These are phyloP conservation scores for Marchantia paleacea DNA, from an alignment of 225 moss, liverwort and hornwort genomes.

Conservation along the genomic window DNA sequence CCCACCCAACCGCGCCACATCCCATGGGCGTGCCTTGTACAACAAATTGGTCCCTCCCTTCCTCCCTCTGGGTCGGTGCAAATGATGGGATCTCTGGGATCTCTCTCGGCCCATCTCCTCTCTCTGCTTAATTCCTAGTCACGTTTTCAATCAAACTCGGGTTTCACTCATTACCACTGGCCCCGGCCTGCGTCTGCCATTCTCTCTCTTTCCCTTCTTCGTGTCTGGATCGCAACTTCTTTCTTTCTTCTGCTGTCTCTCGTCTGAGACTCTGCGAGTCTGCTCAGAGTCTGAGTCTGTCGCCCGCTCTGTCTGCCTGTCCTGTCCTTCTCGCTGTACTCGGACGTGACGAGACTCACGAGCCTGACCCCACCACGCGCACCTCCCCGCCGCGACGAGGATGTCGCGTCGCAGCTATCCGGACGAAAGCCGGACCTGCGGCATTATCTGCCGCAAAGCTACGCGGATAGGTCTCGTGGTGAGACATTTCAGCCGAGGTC, in stretches of 20 bases:
- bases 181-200: not conserved
- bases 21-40: not conserved
- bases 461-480: not conserved
- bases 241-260: not conserved
- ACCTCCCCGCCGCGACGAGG: not conserved
- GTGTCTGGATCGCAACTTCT: not conserved
- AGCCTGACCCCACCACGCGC: not conserved
- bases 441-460: not conserved
- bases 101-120: not conserved
- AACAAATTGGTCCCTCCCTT: not conserved
- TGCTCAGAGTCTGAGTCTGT: too few species aligned
- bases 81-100: conserved; percentile 7
- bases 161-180: not conserved
- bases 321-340: not conserved
- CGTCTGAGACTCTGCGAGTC: too few species aligned
- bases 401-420: not conserved
- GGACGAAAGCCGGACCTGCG: not conserved
- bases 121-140: conserved; percentile 4
- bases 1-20: too few species aligned
- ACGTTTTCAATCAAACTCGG: conserved; percentile 5
- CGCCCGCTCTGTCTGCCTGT: too few species aligned
- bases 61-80: not conserved
- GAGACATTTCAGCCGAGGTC: not conserved
- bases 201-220: not conserved
- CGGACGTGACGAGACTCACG: not conserved